Base-by-base conservation (phyloP, 331 rosid genomes). In the Pyracantha coccinea region DNA sequence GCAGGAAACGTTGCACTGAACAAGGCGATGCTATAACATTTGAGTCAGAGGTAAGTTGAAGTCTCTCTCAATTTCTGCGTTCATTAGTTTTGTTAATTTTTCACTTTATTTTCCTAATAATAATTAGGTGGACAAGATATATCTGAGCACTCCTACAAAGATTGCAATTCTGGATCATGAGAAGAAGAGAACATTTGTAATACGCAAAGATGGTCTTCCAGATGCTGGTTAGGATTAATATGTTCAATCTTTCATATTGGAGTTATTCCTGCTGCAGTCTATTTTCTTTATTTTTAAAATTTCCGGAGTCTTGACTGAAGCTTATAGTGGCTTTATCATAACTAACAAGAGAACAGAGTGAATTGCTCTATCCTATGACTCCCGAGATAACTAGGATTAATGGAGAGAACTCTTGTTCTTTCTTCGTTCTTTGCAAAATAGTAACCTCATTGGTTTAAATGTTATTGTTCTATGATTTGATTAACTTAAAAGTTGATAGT, bases 171-270 rank as follows among this genome's bases (percentile, higher is more conserved):
- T 90, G 80, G 98, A 93, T 87, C 98, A 93, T 57, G 97, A 90
- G 81, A 93, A 85, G 77, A 93, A 87, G 88, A 87, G 96, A 77
- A 90, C 98, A 38, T 86, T 87, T 85, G 98, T 85, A 28, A 75
- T 93, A 32, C 98, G 90, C 68, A 93, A 93, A 86, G 97, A 93
- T 76, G 98, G 98, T 29, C 98, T 93, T 83, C 92, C 91, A 74
- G 98, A 90, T 90, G 93, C 96, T 38, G 94, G 98, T 92, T 74
- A 85, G 65, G 28, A 44, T 68, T 27, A 55, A 69, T 35, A 32
- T 20, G 25, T 57, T 33, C 78, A 71, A 71, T 72, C 54, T 52
- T 33, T 76, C 11, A 67, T 27, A 24, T 24, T 38, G 31, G n/a
- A 45, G 31, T 75, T 45, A 50, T 61, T 38, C 45, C 14, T 73